Evolutionary conservation across 768 basidiomycete genomes (phyloP).

Genomic region (Mycena venus): DNA sequence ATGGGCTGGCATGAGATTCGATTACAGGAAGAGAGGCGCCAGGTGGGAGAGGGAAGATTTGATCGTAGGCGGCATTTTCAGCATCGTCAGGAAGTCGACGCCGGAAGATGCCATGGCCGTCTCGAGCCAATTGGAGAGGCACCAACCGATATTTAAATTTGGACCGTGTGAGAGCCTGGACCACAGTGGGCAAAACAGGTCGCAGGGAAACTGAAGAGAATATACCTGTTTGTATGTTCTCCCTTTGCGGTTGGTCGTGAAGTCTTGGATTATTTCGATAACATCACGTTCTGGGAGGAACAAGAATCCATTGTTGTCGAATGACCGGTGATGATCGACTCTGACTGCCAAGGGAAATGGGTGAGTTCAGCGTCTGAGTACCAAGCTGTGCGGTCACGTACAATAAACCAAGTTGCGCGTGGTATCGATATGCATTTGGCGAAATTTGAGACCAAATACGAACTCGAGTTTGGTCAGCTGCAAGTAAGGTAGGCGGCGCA

Average conservation of each 20-base stretch:
- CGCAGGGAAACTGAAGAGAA: neutral
- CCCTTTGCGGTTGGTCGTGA: neutral
- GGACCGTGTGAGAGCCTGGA: neutral
- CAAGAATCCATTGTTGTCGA: neutral
- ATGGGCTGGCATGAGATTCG: neutral
- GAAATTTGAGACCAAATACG: neutral
- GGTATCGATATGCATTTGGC: slow-evolving; percentile 9
- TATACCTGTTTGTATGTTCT: slow-evolving; percentile 7
- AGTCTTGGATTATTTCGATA: neutral
- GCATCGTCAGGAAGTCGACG: neutral
- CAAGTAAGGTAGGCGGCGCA: neutral
- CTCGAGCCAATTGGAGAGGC: neutral
- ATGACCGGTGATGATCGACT: slow-evolving; percentile 3
- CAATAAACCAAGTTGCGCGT: neutral
- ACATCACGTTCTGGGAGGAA: neutral
- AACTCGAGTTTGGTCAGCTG: slow-evolving; percentile 4
- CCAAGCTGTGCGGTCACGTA: neutral
- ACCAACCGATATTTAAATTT: slow-evolving; percentile 6
- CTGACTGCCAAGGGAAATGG: neutral
- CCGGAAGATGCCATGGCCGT: neutral
- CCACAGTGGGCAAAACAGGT: neutral
- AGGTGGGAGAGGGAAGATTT: neutral
- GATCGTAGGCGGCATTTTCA: neutral
- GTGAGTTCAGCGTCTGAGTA: neutral
- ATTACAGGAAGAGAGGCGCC: neutral